Conservation (phyloP, 163 green algal species). For the Smithsoniella earleae region DNA sequence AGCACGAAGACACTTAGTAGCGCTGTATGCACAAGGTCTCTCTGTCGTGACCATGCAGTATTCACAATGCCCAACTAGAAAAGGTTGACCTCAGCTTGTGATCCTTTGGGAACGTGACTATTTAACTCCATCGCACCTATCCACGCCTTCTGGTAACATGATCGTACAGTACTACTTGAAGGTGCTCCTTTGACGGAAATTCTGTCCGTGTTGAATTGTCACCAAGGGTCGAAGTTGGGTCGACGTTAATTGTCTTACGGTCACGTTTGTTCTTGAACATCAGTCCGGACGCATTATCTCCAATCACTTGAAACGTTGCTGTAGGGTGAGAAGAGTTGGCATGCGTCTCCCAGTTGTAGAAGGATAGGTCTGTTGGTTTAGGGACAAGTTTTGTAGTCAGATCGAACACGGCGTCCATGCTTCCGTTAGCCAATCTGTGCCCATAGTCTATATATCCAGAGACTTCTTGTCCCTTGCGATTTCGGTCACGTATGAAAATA, state of each 20-base stretch:
- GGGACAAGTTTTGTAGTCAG: conserved; percentile 62
- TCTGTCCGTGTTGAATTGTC: conserved; percentile 75
- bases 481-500: conserved; percentile 74
- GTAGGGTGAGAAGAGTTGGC: conserved; percentile 67
- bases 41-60: too few species aligned
- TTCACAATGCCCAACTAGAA: too few species aligned
- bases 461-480: conserved; percentile 60
- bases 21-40: too few species aligned
- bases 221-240: conserved; percentile 54
- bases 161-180: conserved; percentile 69
- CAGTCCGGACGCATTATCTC: conserved; percentile 64
- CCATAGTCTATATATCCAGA: conserved; percentile 83
- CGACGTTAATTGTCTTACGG: conserved; percentile 78
- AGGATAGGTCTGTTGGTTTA: conserved; percentile 66
- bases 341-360: conserved; percentile 89
- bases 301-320: conserved; percentile 77
- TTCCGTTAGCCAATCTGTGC: conserved; percentile 54
- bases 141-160: conserved; percentile 60
- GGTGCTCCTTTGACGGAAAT: conserved; percentile 61
- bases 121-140: conserved; percentile 30
- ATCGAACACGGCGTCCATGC: conserved; percentile 69
- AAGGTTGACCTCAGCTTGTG: too few species aligned
- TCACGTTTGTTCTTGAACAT: conserved; percentile 87
- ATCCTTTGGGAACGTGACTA: too few species aligned
- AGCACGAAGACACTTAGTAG: too few species aligned